Conservation (phyloP, 148 eudicot genomes). For the Camellia granthamiana region DNA sequence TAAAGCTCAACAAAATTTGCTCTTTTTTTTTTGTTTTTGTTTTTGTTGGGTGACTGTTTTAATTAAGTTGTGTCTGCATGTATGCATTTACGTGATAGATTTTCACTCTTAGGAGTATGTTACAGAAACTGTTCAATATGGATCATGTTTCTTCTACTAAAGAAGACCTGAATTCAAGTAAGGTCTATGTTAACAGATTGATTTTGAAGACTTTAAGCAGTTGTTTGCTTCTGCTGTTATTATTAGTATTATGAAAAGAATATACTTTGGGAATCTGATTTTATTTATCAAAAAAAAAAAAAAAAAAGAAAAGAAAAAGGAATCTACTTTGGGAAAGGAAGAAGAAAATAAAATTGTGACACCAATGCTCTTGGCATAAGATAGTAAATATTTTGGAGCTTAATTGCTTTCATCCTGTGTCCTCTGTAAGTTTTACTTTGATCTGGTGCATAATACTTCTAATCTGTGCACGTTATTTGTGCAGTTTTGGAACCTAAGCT, state of each 20-base stretch:
- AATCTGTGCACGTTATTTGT: neutral
- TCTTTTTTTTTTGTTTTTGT: neutral
- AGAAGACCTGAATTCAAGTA: neutral
- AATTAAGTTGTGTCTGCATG: neutral
- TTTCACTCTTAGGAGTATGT: neutral
- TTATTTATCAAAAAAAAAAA: too few species aligned
- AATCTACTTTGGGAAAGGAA: neutral
- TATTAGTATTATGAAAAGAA: neutral
- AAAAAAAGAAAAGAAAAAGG: too few species aligned
- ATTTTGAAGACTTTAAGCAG: neutral
- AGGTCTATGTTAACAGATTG: neutral
- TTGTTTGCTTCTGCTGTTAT: constrained; percentile 4
- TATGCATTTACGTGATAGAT: neutral
- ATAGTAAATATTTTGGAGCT: constrained; percentile 6
- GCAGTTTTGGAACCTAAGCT: constrained; percentile 53
- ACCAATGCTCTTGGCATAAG: constrained; percentile 9
- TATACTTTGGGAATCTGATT: neutral
- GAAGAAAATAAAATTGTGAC: constrained; percentile 1
- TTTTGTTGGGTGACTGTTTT: neutral
- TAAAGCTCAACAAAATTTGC: neutral
- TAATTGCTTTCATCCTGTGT: neutral
- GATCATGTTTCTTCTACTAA: neutral
- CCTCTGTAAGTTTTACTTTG: neutral
- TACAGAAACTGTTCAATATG: neutral
- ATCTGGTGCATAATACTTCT: neutral